These are phyloP conservation scores for Arthrocladium fulminans DNA, from an alignment of 2,329 filamentous ascomycete genomes.

Conservation along the genomic window DNA sequence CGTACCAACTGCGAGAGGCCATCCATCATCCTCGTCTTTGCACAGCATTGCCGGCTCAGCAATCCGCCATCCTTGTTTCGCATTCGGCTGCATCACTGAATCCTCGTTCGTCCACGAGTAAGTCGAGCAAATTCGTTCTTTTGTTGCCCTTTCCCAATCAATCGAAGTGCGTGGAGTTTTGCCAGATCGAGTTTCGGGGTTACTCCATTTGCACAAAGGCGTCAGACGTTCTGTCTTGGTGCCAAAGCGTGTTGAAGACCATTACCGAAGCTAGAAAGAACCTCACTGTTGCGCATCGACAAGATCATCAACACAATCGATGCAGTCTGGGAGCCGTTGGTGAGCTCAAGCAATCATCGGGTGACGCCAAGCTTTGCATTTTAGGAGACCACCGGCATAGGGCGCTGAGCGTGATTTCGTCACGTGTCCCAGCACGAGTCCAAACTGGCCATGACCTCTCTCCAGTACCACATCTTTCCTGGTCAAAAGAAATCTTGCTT, in stretches of 20 bases:
- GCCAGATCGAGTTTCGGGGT: conserved; percentile 8
- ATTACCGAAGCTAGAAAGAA: background rate
- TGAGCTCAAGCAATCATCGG: background rate
- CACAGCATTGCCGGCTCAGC: conserved; percentile 1
- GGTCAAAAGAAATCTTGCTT: background rate
- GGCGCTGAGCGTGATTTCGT: background rate
- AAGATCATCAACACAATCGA: background rate
- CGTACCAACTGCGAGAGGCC: background rate
- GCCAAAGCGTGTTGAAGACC: background rate
- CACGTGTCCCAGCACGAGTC: background rate
- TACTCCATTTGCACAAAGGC: background rate
- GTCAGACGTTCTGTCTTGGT: background rate
- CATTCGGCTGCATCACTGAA: background rate
- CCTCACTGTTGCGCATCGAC: background rate
- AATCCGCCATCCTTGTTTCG: background rate
- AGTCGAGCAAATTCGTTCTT: conserved; percentile 1
- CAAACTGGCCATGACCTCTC: background rate
- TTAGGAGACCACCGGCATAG: background rate
- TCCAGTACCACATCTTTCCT: conserved; percentile 4
- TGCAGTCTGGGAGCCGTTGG: background rate
- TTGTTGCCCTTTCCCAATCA: conserved; percentile 3
- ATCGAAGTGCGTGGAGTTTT: conserved; percentile 8
- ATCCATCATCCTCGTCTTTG: background rate
- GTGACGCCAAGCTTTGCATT: background rate
- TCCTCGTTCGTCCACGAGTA: background rate